Evolutionary conservation across 371 early-diverging fungal species (phyloP).

Genomic region (Vittaforma corneae): DNA sequence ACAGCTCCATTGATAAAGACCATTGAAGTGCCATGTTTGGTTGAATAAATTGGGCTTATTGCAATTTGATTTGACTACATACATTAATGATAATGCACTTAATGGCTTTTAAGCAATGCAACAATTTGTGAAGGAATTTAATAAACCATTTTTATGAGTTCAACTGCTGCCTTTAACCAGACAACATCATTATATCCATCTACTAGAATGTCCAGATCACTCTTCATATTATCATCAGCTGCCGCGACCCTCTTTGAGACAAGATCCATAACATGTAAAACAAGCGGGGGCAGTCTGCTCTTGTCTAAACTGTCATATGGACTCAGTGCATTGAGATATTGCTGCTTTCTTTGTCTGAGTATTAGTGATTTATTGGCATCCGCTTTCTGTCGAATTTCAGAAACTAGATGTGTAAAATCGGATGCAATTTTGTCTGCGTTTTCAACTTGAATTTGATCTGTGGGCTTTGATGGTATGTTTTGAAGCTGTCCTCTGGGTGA

Average conservation of each 20-base stretch:
- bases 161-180: slow-evolving; percentile 19
- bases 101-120: too few species aligned
- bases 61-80: too few species aligned
- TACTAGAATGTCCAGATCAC: slow-evolving; percentile 6
- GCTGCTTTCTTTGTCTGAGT: slow-evolving; percentile 17
- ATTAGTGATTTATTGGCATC: slow-evolving; percentile 20
- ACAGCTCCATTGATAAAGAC: too few species aligned
- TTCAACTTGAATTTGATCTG: too few species aligned
- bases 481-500: too few species aligned
- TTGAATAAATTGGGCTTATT: too few species aligned
- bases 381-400: slow-evolving; percentile 1
- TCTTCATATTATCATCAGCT: slow-evolving; percentile 8
- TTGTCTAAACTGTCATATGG: slow-evolving; percentile 10
- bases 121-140: slow-evolving; percentile 1
- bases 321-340: slow-evolving; percentile 1
- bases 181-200: neutral
- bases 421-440: too few species aligned
- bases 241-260: neutral
- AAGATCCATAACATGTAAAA: slow-evolving; percentile 3
- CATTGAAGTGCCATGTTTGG: too few species aligned
- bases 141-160: slow-evolving; percentile 27
- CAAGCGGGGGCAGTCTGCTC: neutral
- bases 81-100: too few species aligned
- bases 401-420: slow-evolving; percentile 5
- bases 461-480: too few species aligned